Percentiles rank a stretch among this genome's conserved stretches.
These are phyloP conservation scores for Corylus americana DNA, from an alignment of 306 rosid species.

Conservation along the genomic window DNA sequence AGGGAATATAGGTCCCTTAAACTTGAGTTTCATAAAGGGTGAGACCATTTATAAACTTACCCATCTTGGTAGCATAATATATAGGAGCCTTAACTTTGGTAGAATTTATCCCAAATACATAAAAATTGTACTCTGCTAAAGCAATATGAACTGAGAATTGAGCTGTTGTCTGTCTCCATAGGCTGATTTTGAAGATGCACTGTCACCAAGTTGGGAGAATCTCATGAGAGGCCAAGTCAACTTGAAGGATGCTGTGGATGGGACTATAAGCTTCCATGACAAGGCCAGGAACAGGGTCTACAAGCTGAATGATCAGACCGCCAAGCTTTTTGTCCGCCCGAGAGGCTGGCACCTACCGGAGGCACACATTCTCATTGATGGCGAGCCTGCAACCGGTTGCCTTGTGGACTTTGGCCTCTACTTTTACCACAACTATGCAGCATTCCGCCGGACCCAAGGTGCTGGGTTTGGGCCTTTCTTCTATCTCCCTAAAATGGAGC, in stretches of 20 bases:
- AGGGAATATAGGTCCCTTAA: too few relatives aligned
- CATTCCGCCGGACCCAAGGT: conserved; percentile 66
- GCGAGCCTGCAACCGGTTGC: conserved; percentile 81
- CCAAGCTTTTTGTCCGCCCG: conserved; percentile 88
- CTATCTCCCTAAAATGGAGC: conserved; percentile 95
- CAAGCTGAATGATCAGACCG: conserved; percentile 71
- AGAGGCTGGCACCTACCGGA: conserved; percentile 97
- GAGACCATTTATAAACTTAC: too few relatives aligned
- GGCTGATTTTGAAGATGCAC: conserved; percentile 98
- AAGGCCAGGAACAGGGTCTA: conserved; percentile 69
- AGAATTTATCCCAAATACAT: too few relatives aligned
- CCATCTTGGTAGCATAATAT: too few relatives aligned
- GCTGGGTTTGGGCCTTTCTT: conserved; percentile 90
- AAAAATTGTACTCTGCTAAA: too few relatives aligned
- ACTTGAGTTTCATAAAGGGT: too few relatives aligned
- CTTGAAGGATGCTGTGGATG: conserved; percentile 79
- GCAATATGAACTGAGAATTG: not conserved
- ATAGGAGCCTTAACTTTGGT: too few relatives aligned
- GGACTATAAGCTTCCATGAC: conserved; percentile 82
- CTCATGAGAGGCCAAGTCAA: conserved; percentile 83
- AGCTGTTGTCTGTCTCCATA: not conserved
- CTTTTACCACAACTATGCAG: conserved; percentile 62
- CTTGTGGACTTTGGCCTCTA: conserved; percentile 92
- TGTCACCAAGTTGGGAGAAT: conserved; percentile 96
- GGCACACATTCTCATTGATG: conserved; percentile 82